These are phyloP conservation scores for Boletus rubescentipes DNA, from an alignment of 768 basidiomycete genomes.

Conservation along the genomic window DNA sequence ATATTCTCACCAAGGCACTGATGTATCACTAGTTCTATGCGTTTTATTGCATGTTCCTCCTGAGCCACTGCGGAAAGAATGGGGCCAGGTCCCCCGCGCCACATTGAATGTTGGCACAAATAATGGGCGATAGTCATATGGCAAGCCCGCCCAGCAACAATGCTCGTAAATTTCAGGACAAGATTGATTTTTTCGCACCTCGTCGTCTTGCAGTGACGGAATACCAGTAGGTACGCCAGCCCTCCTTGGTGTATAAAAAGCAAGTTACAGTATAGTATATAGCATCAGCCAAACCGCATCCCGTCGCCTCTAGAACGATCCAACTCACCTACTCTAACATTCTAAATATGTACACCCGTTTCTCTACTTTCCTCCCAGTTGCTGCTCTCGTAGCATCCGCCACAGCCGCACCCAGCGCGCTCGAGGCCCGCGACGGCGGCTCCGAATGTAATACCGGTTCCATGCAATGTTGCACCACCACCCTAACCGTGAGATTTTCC, in stretches of 20 bases:
- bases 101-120: not conserved
- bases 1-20: not conserved
- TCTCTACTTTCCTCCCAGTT: slow-evolving; percentile 9
- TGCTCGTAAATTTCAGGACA: not conserved
- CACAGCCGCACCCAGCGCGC: slow-evolving; percentile 3
- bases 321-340: not conserved
- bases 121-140: not conserved
- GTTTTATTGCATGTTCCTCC: not conserved
- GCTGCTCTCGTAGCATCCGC: slow-evolving; percentile 8
- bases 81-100: not conserved
- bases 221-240: not conserved
- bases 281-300: not conserved
- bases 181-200: not conserved
- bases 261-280: not conserved
- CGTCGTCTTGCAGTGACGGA: not conserved
- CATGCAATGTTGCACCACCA: slow-evolving; percentile 5
- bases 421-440: not conserved
- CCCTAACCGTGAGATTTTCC: not conserved
- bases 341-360: slow-evolving; percentile 8
- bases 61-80: not conserved
- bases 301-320: not conserved
- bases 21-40: not conserved
- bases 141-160: not conserved
- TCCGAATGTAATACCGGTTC: slow-evolving; percentile 9
- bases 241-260: slow-evolving; percentile 14